Evolutionary conservation across 345 rosid genomes (phyloP), one percentile per base, ranked within the genome.

Genomic region (Citrus unshiu): DNA sequence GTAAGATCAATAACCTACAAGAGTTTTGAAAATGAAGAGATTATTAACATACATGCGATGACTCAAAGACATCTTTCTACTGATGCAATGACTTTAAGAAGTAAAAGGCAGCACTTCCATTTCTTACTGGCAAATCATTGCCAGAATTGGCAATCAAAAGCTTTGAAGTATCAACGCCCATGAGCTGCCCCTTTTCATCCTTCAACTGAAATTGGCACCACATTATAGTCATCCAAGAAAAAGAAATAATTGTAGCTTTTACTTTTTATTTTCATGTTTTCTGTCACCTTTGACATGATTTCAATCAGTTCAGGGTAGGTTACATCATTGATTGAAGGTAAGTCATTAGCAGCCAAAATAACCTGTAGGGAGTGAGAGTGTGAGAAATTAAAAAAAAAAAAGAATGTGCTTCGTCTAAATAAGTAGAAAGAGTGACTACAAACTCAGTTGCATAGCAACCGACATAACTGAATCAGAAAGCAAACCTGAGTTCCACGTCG

Each of bases 291-390:
- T 40, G 97, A 80, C 73, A 97, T 71, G 71, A 94, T 92, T 89
- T 90, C 93, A 68, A 93, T 85, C 77, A 97, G 89, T 84, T 97
- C 99, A 67, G 82, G 83, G 80, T 94, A 94, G 24, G 99, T 97
- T 68, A 97, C 89, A 76, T 97, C 99, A 37, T 97, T 97, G 80
- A 97, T 94, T 51, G 99, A 97, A 68, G 99, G 99, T 81, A 97
- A 85, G 80, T 93, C 98, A 88, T 97, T 97, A 76, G 99, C 97
- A 77, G 98, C 99, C 90, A 97, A 81, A 60, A 97, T 94, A 78
- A 97, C 98, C 99, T 96, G 89, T 69, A 81, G 13, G 67, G 29
- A 62, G 70, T 72, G 39, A 77, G 39, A 77, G 22, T 43, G 25
- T 37, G 39, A 13, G 51, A 12, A 13, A 12, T 43, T 43, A 10